Evolutionary conservation across 176 grass and related monocot genomes (phyloP).

Genomic region (Carex cristatella): DNA sequence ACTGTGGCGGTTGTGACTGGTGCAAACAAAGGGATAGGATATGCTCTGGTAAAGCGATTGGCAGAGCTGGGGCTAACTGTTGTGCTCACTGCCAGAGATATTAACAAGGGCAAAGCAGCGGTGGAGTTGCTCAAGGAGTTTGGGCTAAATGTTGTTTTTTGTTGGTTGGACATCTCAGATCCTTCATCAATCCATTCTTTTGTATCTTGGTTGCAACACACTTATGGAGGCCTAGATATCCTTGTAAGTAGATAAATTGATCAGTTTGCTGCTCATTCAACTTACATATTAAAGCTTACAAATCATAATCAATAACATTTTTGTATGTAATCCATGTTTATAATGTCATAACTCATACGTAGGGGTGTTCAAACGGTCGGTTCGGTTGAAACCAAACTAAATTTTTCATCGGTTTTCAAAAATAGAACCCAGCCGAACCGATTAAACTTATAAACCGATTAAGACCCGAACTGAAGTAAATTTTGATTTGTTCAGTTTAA

Average conservation of each 20-base stretch:
- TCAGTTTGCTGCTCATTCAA: neutral
- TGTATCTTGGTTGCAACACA: constrained; percentile 45
- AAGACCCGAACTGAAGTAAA: too few species aligned
- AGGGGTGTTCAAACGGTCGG: too few species aligned
- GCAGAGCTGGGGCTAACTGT: constrained; percentile 81
- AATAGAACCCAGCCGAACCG: too few species aligned
- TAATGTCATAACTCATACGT: neutral
- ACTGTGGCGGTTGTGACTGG: constrained; percentile 93
- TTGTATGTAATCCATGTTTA: neutral
- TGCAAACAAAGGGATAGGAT: constrained; percentile 89
- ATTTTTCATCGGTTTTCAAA: too few species aligned
- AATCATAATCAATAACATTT: neutral
- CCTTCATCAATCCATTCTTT: constrained; percentile 51
- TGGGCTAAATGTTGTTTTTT: constrained; percentile 39
- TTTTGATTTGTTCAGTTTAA: too few species aligned
- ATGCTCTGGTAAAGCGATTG: constrained; percentile 52
- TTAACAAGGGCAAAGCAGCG: constrained; percentile 53
- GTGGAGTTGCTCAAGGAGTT: constrained; percentile 42
- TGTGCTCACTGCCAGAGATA: constrained; percentile 82
- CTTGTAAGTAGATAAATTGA: constrained; percentile 32
- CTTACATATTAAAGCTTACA: neutral
- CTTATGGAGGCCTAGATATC: constrained; percentile 67
- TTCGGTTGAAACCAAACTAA: too few species aligned
- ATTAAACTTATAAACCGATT: too few species aligned
- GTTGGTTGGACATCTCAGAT: constrained; percentile 65